phyloP scores from a whole-genome alignment of 1,284 basidiomycete species.

The Omphalotus olearius region DNA sequence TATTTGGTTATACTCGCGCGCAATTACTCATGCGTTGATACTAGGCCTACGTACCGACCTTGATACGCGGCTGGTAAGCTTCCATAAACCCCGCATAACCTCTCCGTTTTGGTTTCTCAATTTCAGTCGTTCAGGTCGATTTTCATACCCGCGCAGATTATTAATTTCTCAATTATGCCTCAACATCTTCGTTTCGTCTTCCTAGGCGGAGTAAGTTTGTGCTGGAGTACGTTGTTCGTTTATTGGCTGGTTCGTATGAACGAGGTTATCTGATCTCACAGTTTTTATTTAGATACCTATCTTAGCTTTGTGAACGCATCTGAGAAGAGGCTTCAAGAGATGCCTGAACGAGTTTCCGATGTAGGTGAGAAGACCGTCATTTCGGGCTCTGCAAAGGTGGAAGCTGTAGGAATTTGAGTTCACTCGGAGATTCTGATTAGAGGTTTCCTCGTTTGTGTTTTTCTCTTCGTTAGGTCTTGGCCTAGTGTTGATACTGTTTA shows the following conservation, averaged over 20 bases:
- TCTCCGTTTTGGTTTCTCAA: too few relatives aligned
- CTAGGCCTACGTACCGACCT: constrained; percentile 64
- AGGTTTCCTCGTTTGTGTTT: too few relatives aligned
- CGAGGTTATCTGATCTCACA: not conserved
- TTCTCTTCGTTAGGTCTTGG: too few relatives aligned
- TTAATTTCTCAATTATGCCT: constrained; percentile 81
- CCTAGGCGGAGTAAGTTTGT: constrained; percentile 75
- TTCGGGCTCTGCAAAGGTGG: too few relatives aligned
- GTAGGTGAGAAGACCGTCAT: too few relatives aligned
- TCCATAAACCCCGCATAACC: not conserved
- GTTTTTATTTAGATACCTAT: constrained; percentile 11
- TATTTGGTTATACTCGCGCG: not conserved
- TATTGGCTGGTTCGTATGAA: not conserved
- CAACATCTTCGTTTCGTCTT: constrained; percentile 73
- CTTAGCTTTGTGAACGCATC: constrained; percentile 13
- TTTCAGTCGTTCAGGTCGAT: constrained; percentile 47
- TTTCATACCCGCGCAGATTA: constrained; percentile 74
- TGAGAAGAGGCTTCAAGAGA: constrained; percentile 5
- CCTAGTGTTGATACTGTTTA: too few relatives aligned
- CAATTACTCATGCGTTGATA: not conserved
- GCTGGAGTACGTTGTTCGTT: constrained; percentile 67
- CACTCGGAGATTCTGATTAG: too few relatives aligned
- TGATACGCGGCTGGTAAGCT: constrained; percentile 68
- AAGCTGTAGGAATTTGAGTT: too few relatives aligned
- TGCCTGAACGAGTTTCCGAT: not conserved